Conservation (phyloP, 2,329 filamentous ascomycete species). For the Didymella sp. region DNA sequence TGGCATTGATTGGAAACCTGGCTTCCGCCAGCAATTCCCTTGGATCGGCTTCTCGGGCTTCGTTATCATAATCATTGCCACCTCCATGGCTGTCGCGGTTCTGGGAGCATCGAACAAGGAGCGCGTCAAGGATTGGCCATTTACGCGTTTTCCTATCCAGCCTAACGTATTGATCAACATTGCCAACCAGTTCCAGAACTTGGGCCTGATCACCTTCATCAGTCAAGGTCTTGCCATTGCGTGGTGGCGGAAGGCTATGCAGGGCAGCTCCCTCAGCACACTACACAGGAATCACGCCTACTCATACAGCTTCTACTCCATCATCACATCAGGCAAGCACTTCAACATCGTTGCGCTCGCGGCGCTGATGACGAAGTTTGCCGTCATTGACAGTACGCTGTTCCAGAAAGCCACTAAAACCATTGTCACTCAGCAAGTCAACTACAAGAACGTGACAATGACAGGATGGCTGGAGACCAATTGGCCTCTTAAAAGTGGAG, state of each 20-base stretch:
- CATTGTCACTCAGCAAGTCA: constrained; percentile 25
- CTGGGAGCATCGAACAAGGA: constrained; percentile 24
- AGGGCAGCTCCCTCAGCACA: constrained; percentile 28
- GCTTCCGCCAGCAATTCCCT: constrained; percentile 33
- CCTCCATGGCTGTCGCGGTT: constrained; percentile 27
- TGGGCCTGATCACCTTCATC: constrained; percentile 32
- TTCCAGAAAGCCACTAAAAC: constrained; percentile 35
- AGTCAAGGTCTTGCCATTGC: constrained; percentile 35
- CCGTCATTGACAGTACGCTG: constrained; percentile 33
- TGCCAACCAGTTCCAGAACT: constrained; percentile 35
- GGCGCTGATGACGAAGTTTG: constrained; percentile 37
- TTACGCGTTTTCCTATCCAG: constrained; percentile 26
- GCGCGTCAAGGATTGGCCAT: constrained; percentile 31
- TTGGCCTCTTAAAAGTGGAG: constrained; percentile 27
- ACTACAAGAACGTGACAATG: constrained; percentile 29
- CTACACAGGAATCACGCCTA: constrained; percentile 35
- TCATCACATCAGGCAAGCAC: constrained; percentile 28
- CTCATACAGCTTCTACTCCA: constrained; percentile 35
- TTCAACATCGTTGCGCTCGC: constrained; percentile 37
- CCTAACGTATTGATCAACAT: constrained; percentile 39
- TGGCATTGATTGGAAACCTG: constrained; percentile 35
- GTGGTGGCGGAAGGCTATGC: constrained; percentile 36
- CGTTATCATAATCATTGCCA: constrained; percentile 27
- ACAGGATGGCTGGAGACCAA: constrained; percentile 31
- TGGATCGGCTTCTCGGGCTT: constrained; percentile 33